These are phyloP conservation scores for Mycena kentingensis DNA, from an alignment of 768 basidiomycete species.

Conservation along the genomic window DNA sequence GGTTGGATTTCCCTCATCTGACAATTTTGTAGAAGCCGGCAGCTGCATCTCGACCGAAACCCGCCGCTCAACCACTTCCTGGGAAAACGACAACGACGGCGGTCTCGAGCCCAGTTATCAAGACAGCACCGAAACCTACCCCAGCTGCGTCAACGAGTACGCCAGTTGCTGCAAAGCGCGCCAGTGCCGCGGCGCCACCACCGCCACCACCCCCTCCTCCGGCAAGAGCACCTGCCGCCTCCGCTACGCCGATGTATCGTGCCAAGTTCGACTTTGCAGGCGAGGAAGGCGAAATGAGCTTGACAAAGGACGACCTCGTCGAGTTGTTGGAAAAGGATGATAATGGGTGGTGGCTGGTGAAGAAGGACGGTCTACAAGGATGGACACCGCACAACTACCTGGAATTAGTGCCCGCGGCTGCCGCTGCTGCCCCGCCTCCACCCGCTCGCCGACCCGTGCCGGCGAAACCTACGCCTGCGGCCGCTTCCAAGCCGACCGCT, in stretches of 20 bases:
- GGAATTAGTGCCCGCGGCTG: slow-evolving; percentile 72
- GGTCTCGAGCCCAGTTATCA: slow-evolving; percentile 31
- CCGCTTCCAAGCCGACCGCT: slow-evolving; percentile 35
- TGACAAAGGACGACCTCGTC: slow-evolving; percentile 89
- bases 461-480: slow-evolving; percentile 38
- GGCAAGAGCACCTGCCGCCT: slow-evolving; percentile 57
- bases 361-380: slow-evolving; percentile 78
- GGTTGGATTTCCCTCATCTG: background rate
- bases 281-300: slow-evolving; percentile 87
- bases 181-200: slow-evolving; percentile 45
- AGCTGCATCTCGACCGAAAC: slow-evolving; percentile 53
- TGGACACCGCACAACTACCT: slow-evolving; percentile 97
- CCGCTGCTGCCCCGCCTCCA: slow-evolving; percentile 68
- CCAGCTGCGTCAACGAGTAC: slow-evolving; percentile 27
- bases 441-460: slow-evolving; percentile 57
- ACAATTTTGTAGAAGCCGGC: slow-evolving; percentile 48
- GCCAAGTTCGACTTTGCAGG: slow-evolving; percentile 93
- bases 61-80: slow-evolving; percentile 65
- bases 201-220: slow-evolving; percentile 51
- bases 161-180: slow-evolving; percentile 35
- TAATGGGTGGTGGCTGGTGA: slow-evolving; percentile 98
- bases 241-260: slow-evolving; percentile 75
- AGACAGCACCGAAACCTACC: slow-evolving; percentile 33
- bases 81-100: slow-evolving; percentile 51
- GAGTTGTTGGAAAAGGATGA: slow-evolving; percentile 91